These are phyloP conservation scores for Ophiostoma australiae DNA, from an alignment of 2,329 filamentous ascomycete genomes.

Conservation along the genomic window DNA sequence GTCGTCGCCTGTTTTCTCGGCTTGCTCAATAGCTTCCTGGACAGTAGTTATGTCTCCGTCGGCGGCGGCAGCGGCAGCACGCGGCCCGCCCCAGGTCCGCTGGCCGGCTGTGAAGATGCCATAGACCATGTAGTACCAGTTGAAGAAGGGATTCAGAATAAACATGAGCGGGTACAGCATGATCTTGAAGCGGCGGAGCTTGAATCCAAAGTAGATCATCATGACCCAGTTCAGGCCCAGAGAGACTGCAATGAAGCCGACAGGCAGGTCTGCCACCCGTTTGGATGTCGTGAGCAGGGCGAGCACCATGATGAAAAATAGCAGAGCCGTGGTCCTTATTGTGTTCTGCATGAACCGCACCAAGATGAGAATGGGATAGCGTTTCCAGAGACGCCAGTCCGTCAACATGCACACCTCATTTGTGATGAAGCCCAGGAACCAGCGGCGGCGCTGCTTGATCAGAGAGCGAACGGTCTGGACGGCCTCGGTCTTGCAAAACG, in stretches of 20 bases:
- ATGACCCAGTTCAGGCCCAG: slow-evolving; percentile 89
- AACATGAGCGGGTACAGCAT: slow-evolving; percentile 97
- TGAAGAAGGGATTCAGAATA: slow-evolving; percentile 90
- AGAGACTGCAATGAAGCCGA: slow-evolving; percentile 90
- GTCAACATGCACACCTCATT: slow-evolving; percentile 99
- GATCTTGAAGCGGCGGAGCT: slow-evolving; percentile 83
- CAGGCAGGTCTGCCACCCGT: slow-evolving; percentile 70
- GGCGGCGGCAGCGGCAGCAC: slow-evolving; percentile 80
- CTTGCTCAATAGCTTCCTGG: slow-evolving; percentile 77
- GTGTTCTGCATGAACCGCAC: slow-evolving; percentile 95
- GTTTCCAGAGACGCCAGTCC: slow-evolving; percentile 82
- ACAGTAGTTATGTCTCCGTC: slow-evolving; percentile 68
- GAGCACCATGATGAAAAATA: slow-evolving; percentile 91
- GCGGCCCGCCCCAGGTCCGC: slow-evolving; percentile 89
- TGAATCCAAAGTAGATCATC: slow-evolving; percentile 92
- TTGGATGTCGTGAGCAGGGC: slow-evolving; percentile 81
- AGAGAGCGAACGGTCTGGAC: slow-evolving; percentile 82
- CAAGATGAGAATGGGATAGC: slow-evolving; percentile 79
- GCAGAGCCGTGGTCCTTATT: slow-evolving; percentile 84
- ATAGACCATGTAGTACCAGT: slow-evolving; percentile 98
- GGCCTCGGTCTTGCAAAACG: slow-evolving; percentile 97
- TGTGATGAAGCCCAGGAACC: slow-evolving; percentile 96
- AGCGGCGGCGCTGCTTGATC: slow-evolving; percentile 88
- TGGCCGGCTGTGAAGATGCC: slow-evolving; percentile 92
- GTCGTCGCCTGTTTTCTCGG: slow-evolving; percentile 74